Base-by-base conservation (phyloP, 352 stramenopile genomes). In the Globisporangium abappressorium region DNA sequence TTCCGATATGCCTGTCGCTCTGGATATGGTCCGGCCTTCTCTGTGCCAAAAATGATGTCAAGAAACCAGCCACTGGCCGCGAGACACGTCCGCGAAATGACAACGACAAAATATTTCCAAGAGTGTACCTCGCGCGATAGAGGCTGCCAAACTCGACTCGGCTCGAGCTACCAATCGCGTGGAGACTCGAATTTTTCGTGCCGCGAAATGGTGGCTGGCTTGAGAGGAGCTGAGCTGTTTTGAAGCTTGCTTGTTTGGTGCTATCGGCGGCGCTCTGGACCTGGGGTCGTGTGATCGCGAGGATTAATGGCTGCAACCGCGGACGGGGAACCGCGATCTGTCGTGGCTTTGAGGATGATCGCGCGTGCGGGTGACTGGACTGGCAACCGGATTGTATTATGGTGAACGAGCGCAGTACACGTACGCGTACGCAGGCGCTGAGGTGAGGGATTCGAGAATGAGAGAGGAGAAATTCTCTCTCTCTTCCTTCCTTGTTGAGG, bases 61-160 rank as follows among this genome's bases (percentile, higher is more conserved):
- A 56, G 41, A 56, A 38, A 41, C 34, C 22, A 64, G 26, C 59
- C 59, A 43, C 24, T 30, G 58, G 11, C 15, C 26, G 22, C 59
- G 41, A 64, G 58, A 56, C 59, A 64, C 36, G 38, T 36, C 58
- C 58, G 24, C 14, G 18, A 20, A 34, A 34, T 15, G 54, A 34
- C 54, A 36, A 41, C 47, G 47, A n/a, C 20, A 59, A 59, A 41
- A 41, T 59, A 33, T 41, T 34, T 53, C 22, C 36, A n/a, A 28
- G 7, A 20, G 28, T 33, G 34, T 26, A 62, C 38, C 56, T 47
- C 20, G 55, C 22, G n/a, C 36, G 41, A 64, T 64, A 55, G 43
- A 64, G 58, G 36, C 58, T 64, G 58, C 38, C 36, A 55, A 49
- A n/a, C 38, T 46, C 38, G 38, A 46, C 38, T 46, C 34, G 34